phyloP scores from a whole-genome alignment of 257 asterid species.

The Nyctanthes arbortristis region DNA sequence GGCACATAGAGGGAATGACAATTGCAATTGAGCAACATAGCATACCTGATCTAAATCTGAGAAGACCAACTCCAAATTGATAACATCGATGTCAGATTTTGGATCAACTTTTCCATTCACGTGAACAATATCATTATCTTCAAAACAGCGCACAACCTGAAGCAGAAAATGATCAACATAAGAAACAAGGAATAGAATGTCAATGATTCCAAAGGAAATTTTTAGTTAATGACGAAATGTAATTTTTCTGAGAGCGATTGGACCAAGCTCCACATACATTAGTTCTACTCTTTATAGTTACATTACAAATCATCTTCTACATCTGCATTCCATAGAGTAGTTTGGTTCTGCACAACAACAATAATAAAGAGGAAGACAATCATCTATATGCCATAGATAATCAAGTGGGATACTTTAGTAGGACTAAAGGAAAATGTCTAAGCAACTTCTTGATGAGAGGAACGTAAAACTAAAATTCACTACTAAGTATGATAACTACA shows the following conservation, averaged over 20 bases:
- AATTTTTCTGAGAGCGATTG: background rate
- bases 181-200: background rate
- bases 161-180: conserved; percentile 4
- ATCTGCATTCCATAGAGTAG: background rate
- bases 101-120: conserved; percentile 95
- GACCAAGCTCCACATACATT: background rate
- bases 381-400: background rate
- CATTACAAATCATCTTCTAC: background rate
- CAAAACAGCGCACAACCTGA: conserved; percentile 96
- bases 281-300: background rate
- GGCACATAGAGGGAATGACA: conserved; percentile 16
- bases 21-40: conserved; percentile 19
- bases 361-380: background rate
- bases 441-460: background rate
- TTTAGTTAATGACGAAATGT: background rate
- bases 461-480: background rate
- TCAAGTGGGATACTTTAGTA: background rate
- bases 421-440: background rate
- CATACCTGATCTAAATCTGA: conserved; percentile 96
- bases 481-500: background rate
- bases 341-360: background rate
- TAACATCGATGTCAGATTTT: conserved; percentile 84
- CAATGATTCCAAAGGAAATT: background rate
- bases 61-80: conserved; percentile 89
- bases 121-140: conserved; percentile 95